phyloP scores from a whole-genome alignment of 2,329 filamentous ascomycete species.

The Didymella glomerata region DNA sequence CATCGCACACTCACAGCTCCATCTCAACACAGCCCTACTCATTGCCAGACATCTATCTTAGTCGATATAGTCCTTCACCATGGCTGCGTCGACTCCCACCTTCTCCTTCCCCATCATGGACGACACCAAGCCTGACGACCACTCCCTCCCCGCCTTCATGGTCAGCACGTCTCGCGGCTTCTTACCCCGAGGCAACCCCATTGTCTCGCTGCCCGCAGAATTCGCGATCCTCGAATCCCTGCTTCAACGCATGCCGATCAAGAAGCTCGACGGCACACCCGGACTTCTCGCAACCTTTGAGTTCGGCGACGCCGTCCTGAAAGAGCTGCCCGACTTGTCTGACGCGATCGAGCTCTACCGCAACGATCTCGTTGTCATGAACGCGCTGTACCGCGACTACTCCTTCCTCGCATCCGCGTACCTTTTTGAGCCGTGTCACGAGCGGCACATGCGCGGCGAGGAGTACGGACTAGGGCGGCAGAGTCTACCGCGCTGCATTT shows the following conservation, averaged over 20 bases:
- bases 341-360: conserved; percentile 73
- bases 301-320: conserved; percentile 77
- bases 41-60: neutral
- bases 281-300: conserved; percentile 78
- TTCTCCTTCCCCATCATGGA: conserved; percentile 67
- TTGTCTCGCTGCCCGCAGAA: conserved; percentile 69
- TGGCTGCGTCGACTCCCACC: conserved; percentile 37
- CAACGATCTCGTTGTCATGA: conserved; percentile 79
- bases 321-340: conserved; percentile 80
- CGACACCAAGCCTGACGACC: conserved; percentile 70
- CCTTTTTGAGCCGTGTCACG: conserved; percentile 88
- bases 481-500: conserved; percentile 74
- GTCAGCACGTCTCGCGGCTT: conserved; percentile 79
- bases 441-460: conserved; percentile 71
- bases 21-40: neutral
- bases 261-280: conserved; percentile 74
- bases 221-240: conserved; percentile 78
- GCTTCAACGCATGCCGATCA: conserved; percentile 79
- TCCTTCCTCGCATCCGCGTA: conserved; percentile 90
- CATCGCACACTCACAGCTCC: neutral
- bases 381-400: conserved; percentile 90
- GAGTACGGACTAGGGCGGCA: conserved; percentile 81
- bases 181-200: conserved; percentile 66
- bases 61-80: conserved; percentile 50
- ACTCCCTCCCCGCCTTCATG: conserved; percentile 76